Base-by-base conservation (phyloP, 2,329 filamentous ascomycete species). In the Paecilomyces formosus region DNA sequence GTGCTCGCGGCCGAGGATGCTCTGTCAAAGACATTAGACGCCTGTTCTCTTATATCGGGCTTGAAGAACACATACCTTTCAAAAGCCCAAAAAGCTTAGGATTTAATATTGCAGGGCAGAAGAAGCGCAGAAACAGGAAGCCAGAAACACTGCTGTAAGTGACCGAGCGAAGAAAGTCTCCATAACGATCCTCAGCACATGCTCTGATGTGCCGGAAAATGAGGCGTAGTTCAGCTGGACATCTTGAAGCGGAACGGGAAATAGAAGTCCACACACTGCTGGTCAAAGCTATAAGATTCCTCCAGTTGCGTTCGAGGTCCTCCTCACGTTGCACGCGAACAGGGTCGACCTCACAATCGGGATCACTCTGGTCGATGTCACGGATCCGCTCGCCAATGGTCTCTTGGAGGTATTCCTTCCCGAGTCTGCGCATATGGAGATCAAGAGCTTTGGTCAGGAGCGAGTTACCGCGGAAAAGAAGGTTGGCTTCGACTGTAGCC, bases 401-500 rank as follows among this genome's bases (percentile, higher is more conserved):
- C 55, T 95, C 90, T 65, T 95, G 90, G 1, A 99, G 77, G 67
- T 96, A 99, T 65, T 97, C 92, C 65, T 92, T 93, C 50, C 94
- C 94, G 0, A 97, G 79, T 9, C 94, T 85, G 59, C 92, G 89
- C 94, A 99, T 97, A 72, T 99, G 92, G 60, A 91, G 89, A 71
- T 99, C 94, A 52, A 99, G 81, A 1, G 92, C 88, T 72, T 97
- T 95, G 0, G 94, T 99, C 28, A 97, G 81, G 9, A 99, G 79
- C 0, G 94, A 95, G 68, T 99, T 99, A 61, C 94, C 94, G 33
- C 94, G 85, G 75, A 99, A 99, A 3, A 99, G 84, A 1, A 99
- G 81, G 65, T 97, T 99, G 4, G 93, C 94, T 72, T 99, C 94
- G 52, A 86, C 76, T 15, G 84, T 85, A 24, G 85, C 85, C 52